Conservation (phyloP, 371 early-diverging fungal genomes). For the Chytridiales sp. region DNA sequence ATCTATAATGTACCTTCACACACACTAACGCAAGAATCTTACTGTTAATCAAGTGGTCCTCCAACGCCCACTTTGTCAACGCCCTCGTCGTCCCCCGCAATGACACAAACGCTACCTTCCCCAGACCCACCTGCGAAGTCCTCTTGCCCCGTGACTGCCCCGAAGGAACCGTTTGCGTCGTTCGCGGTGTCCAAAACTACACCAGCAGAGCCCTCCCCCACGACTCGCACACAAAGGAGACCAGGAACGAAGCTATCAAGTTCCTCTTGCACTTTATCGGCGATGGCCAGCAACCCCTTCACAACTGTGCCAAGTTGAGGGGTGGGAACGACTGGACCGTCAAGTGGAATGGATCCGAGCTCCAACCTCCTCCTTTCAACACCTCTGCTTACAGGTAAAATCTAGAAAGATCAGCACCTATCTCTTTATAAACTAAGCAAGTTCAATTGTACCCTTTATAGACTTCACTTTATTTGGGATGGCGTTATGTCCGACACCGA, state of each 20-base stretch:
- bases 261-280: constrained; percentile 57
- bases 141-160: constrained; percentile 19
- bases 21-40: too few relatives aligned
- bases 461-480: constrained; percentile 54
- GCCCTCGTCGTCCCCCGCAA: constrained; percentile 22
- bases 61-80: constrained; percentile 18
- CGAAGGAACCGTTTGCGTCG: constrained; percentile 27
- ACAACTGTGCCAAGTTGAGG: constrained; percentile 42
- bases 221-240: background rate
- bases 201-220: constrained; percentile 7
- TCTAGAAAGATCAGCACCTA: too few relatives aligned
- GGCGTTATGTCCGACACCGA: constrained; percentile 39
- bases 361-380: constrained; percentile 6
- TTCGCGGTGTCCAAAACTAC: constrained; percentile 30
- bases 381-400: constrained; percentile 1
- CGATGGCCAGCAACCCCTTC: constrained; percentile 57
- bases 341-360: constrained; percentile 14
- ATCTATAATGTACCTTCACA: background rate
- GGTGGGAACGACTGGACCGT: constrained; percentile 29
- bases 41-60: constrained; percentile 8
- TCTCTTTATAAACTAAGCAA: background rate
- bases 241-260: constrained; percentile 43
- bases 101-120: constrained; percentile 3
- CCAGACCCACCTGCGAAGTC: constrained; percentile 13
- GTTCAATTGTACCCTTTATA: constrained; percentile 20